Evolutionary conservation across 2,329 filamentous ascomycete genomes (phyloP).

Genomic region (Hypocreales sp.): DNA sequence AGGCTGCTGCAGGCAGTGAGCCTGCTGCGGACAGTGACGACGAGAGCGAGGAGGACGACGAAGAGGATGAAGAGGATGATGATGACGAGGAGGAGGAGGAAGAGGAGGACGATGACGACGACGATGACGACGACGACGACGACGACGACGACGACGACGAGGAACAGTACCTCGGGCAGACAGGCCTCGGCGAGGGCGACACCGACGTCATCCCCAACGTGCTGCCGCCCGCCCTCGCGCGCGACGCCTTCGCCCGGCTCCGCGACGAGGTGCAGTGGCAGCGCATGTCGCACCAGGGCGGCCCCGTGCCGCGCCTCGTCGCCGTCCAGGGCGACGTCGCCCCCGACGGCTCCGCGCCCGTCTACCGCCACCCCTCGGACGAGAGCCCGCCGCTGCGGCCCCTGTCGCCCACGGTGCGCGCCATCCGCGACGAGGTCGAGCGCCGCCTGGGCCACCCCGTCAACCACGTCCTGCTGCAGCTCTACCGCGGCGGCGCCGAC

Average conservation of each 20-base stretch:
- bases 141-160: background rate
- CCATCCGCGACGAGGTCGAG: conserved; percentile 55
- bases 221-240: conserved; percentile 39
- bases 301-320: conserved; percentile 80
- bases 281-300: conserved; percentile 82
- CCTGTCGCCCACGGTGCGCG: conserved; percentile 59
- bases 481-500: conserved; percentile 78
- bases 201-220: conserved; percentile 59
- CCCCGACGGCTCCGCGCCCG: conserved; percentile 57
- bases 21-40: conserved; percentile 1
- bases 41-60: background rate
- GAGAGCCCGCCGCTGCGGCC: conserved; percentile 63
- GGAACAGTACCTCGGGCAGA: conserved; percentile 15
- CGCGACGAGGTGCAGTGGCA: conserved; percentile 72
- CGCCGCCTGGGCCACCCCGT: conserved; percentile 59
- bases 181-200: conserved; percentile 63
- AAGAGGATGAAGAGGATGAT: background rate
- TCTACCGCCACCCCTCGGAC: conserved; percentile 93
- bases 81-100: conserved; percentile 2
- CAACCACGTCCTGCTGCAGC: conserved; percentile 86
- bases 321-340: conserved; percentile 68
- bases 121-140: background rate
- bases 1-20: background rate
- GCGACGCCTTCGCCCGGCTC: conserved; percentile 52
- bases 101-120: conserved; percentile 1